These are phyloP conservation scores for Leishmania arabica DNA, from an alignment of 208 protist species.

Conservation along the genomic window DNA sequence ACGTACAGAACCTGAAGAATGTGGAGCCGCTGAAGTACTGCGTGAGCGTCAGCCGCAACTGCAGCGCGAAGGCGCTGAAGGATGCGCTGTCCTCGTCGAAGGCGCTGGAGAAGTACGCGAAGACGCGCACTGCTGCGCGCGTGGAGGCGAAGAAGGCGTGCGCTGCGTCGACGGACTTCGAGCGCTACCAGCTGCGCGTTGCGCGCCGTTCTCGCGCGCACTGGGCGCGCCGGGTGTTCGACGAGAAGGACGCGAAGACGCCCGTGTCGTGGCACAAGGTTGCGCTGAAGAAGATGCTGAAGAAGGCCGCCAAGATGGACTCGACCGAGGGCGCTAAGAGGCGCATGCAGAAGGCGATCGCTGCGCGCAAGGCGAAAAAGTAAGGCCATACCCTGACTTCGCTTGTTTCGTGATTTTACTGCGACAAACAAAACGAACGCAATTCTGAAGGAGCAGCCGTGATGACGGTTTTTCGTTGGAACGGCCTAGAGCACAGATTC, in stretches of 20 bases:
- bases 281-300: slow-evolving; percentile 84
- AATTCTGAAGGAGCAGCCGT: neutral
- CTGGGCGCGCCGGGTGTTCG: slow-evolving; percentile 92
- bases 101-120: slow-evolving; percentile 86
- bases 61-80: slow-evolving; percentile 79
- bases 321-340: slow-evolving; percentile 72
- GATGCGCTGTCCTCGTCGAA: slow-evolving; percentile 65
- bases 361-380: slow-evolving; percentile 66
- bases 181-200: slow-evolving; percentile 92
- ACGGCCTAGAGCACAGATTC: neutral
- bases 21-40: slow-evolving; percentile 84
- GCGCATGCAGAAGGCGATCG: slow-evolving; percentile 89
- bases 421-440: neutral
- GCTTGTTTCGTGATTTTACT: slow-evolving; percentile 15
- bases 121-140: slow-evolving; percentile 75
- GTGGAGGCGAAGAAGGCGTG: slow-evolving; percentile 85
- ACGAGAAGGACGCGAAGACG: slow-evolving; percentile 87
- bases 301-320: slow-evolving; percentile 88
- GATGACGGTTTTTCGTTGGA: neutral
- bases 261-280: slow-evolving; percentile 92
- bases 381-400: slow-evolving; percentile 21
- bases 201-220: slow-evolving; percentile 88
- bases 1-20: slow-evolving; percentile 91
- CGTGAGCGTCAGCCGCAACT: slow-evolving; percentile 67
- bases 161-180: slow-evolving; percentile 87